Evolutionary conservation across 805 yeast species (phyloP), one percentile per base, ranked within the genome.

Genomic region (Candida maris): DNA sequence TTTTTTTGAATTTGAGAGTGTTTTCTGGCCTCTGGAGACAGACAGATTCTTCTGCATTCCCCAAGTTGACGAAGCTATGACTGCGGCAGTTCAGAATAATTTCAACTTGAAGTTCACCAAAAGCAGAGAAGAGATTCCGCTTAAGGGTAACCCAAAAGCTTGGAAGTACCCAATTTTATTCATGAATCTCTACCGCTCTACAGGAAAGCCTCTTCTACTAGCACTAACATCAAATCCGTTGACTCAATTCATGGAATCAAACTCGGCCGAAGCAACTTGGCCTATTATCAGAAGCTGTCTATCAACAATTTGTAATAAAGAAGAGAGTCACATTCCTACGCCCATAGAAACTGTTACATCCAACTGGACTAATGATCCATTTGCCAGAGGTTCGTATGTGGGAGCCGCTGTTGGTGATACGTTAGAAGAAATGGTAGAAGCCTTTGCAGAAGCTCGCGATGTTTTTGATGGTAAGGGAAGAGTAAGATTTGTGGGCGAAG

Each of bases 401-500:
- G 64, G 64, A 4, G 37, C 48, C n/a, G 44, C 57, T 4, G 38
- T 54, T 24, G 57, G 59, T n/a, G 61, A 56, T 38, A 43, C 46
- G 27, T 38, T 42, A 13, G 53, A 49, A 3, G 51, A 44, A 21
- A 47, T 51, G 8, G 64, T 73, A 42, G 49, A 67, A 6, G 65
- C 70, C 3, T 48, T 70, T 19, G 35, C 44, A 3, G 57, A 65
- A 25, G 66, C 70, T 1, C 59, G 58, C 12, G 77, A 68, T 39
- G 69, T 71, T 19, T 54, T 61, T 33, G 59, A 61, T 24, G 64
- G 63, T 16, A 44, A 46, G 27, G 62, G 62, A 9, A 49, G 68
- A 16, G 63, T 75, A 19, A 57, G 79, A 27, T 76, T 76, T 59
- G 80, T 78, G 1, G 81, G 81, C 4, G 81, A 75, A 49, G 80